Base-by-base conservation (phyloP, 768 basidiomycete genomes). In the Imleria badia region DNA sequence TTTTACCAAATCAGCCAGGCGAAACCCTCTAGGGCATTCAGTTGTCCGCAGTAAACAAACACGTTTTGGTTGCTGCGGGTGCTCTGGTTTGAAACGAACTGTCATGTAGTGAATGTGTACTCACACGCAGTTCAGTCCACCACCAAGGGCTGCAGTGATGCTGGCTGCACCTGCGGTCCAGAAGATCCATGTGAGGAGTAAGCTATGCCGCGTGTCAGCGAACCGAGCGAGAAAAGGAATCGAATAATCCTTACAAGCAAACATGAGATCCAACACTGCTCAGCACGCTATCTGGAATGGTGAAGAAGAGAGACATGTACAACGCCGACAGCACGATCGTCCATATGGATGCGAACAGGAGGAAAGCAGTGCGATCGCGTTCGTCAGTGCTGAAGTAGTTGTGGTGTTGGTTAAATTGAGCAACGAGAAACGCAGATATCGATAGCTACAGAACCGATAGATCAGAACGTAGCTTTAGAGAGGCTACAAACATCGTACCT, bases 81-180 rank as follows among this genome's bases (percentile, higher is more conserved):
- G 19, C 12, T 56, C 22, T 45, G 33, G 48, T 48, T 42, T 38
- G 12, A 50, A 38, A 35, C 19, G 17, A 33, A 36, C 38, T 7
- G 34, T n/a, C n/a, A 23, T 9, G 15, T 26, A 11, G 31, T 15
- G 17, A 34, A 40, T 33, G n/a, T 31, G 43, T 35, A 62, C 81
- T 50, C 64, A 83, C 84, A 59, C 64, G 83, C 89, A 92, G 64
- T 89, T 83, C 52, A 88, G 66, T 11, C 85, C 82, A 14, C 90
- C 90, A 13, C 85, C 84, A 30, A 90, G 74, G 23, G 78, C 69
- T 19, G 80, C 72, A 2, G 90, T 91, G 43, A 91, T 78, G 3
- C 86, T 78, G 1, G 87, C 85, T 1, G 88, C 87, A 3, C 79
- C 88, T 0, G 89, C 83, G 3, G 82, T 76, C 90, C 90, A 93